Evolutionary conservation across 768 basidiomycete genomes (phyloP), one percentile per base, ranked within the genome.

Genomic region (Mrakia hoshinonis): DNA sequence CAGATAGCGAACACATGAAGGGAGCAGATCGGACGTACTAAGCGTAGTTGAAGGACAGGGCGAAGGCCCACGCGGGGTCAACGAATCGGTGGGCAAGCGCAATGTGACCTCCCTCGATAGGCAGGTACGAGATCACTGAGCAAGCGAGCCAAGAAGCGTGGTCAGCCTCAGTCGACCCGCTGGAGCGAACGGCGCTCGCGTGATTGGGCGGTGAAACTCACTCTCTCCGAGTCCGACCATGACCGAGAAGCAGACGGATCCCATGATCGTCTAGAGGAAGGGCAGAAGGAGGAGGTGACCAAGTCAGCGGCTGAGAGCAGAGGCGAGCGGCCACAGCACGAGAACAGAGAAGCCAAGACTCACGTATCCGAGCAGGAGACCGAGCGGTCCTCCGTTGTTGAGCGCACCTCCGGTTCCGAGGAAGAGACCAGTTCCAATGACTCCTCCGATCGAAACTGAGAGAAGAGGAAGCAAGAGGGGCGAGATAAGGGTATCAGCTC

Each of bases 321-420:
- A 49, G 9, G 31, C 24, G n/a, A n/a, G n/a, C n/a, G n/a, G n/a
- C n/a, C n/a, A 4, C 46, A 22, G 7, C 31, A 26, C 24, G 11
- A 34, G 24, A 29, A 24, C n/a, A 47, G 20, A 4, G 29, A 26
- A 3, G 4, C 38, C 18, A 24, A 22, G 43, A 22, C 24, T 39
- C 51, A 5, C 38, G 51, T 69, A 77, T 34, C 77, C 75, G 24
- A 77, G 47, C 10, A 77, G 64, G 1, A 76, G 69, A 47, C 76
- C 76, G 20, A 74, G 61, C 0, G 77, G 76, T 20, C 77, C 77
- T 61, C 75, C 75, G 26, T 76, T 68, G 18, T 67, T 68, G 13
- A 77, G 72, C 1, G 76, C 77, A 13, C 72, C 71, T 24, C 75
- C 76, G 2, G 74, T 74, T 47, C 77, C 77, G 29, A 77, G 73